Evolutionary conservation across 805 yeast species (phyloP).

Genomic region (Cyberlindnera samutprakarnensis): DNA sequence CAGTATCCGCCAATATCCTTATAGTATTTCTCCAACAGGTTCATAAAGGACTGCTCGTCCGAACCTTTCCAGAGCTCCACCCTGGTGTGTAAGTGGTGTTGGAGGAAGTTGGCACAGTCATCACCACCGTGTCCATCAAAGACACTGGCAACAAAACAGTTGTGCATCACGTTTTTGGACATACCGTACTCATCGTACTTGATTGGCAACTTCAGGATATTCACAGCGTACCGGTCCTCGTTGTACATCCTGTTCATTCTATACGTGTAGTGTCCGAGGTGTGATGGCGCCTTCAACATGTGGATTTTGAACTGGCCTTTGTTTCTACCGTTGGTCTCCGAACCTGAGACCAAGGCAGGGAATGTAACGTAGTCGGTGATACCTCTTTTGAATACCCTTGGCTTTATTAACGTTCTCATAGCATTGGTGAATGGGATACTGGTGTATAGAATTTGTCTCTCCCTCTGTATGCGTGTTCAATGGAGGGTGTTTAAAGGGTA

Average conservation of each 20-base stretch:
- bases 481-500: no score
- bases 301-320: slow-evolving; percentile 18
- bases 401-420: no score
- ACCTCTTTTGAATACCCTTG: background rate
- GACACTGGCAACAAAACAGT: slow-evolving; percentile 61
- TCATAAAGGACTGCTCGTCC: slow-evolving; percentile 28
- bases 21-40: slow-evolving; percentile 47
- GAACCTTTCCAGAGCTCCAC: slow-evolving; percentile 37
- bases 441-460: no score
- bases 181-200: slow-evolving; percentile 19
- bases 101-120: slow-evolving; percentile 59
- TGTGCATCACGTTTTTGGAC: slow-evolving; percentile 10
- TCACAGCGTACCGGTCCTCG: slow-evolving; percentile 75
- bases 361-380: slow-evolving; percentile 18
- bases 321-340: slow-evolving; percentile 8
- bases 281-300: slow-evolving; percentile 46
- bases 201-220: slow-evolving; percentile 44
- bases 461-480: no score
- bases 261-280: slow-evolving; percentile 67
- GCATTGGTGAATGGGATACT: no score
- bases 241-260: slow-evolving; percentile 72
- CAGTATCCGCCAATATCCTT: slow-evolving; percentile 71
- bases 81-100: slow-evolving; percentile 41
- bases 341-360: slow-evolving; percentile 12
- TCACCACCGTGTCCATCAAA: slow-evolving; percentile 96